Base-by-base conservation (phyloP, 2,329 filamentous ascomycete species). In the Rachicladosporium sp. region DNA sequence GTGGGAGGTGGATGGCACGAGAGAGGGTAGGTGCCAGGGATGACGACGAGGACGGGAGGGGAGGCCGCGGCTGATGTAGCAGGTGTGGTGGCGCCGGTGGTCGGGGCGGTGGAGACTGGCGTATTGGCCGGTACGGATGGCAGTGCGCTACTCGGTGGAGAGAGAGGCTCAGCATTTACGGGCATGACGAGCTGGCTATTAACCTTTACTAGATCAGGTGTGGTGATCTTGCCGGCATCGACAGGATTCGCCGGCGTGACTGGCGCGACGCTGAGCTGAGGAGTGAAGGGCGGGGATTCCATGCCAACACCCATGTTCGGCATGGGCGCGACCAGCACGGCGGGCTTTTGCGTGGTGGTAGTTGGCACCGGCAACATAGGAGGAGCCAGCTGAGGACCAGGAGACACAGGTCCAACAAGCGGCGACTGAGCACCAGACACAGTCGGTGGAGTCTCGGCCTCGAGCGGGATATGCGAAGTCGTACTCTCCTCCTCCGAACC, bases 211-310 rank as follows among this genome's bases (percentile, higher is more conserved):
- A 46, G 43, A 23, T 52, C 46, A 6, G 48, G 47, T 9, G 41
- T 31, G 2, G 38, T 35, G 13, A 42, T 29, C 8, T 30, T 19
- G 21, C 37, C 15, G 31, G 10, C 38, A 4, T 45, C 41, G 23
- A 40, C 29, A 15, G 37, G 23, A 21, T 33, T 39, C 9, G 44
- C 43, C 8, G 54, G 48, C 1, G 53, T 50, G 2, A 43, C 41
- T 34, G 46, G 47, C 10, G 40, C 43, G 37, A 43, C 35, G 30
- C 42, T 52, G 35, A 54, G 50, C 33, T 44, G 31, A 10, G 56
- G 56, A 10, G 54, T 58, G 47, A 57, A 54, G 4, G 56, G 52
- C 30, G 56, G 55, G 3, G 52, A 50, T 19, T 57, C 54, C 46
- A 56, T 52, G 21, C 51, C 52, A 27, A 27, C 23, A 8, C 23